A percentile compares a stretch with the other conserved stretches of the same genome.
phyloP scores from a whole-genome alignment of 176 grass and related monocot species.

The Aegilops longissima region DNA sequence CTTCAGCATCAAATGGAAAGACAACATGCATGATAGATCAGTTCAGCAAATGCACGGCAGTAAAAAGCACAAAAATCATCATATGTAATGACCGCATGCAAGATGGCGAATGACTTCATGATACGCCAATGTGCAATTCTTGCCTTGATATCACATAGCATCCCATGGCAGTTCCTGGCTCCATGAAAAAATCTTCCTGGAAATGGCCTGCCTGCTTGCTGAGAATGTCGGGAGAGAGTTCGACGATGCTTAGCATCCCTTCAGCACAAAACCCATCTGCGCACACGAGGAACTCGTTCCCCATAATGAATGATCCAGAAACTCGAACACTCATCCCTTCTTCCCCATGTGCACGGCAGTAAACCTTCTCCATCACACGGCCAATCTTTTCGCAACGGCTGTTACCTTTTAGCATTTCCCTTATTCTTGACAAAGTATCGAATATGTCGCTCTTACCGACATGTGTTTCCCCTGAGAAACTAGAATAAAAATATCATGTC shows the following conservation, averaged over 20 bases:
- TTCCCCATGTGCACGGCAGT: slow-evolving; percentile 43
- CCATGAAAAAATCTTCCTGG: slow-evolving; percentile 62
- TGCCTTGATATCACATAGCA: slow-evolving; percentile 56
- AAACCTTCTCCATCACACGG: slow-evolving; percentile 66
- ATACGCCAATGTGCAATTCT: slow-evolving; percentile 47
- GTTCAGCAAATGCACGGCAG: not conserved
- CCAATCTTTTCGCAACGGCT: slow-evolving; percentile 49
- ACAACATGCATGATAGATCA: not conserved
- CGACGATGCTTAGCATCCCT: slow-evolving; percentile 53
- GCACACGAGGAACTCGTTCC: slow-evolving; percentile 55
- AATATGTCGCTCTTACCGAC: slow-evolving; percentile 48
- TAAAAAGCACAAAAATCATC: not conserved
- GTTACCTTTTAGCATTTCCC: slow-evolving; percentile 52
- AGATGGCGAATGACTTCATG: not conserved
- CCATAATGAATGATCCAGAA: slow-evolving; percentile 68
- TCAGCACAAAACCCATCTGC: slow-evolving; percentile 62
- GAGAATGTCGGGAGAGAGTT: slow-evolving; percentile 40
- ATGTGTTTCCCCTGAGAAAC: slow-evolving; percentile 55
- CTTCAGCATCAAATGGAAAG: not conserved
- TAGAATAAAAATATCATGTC: slow-evolving; percentile 22
- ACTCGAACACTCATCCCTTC: slow-evolving; percentile 55
- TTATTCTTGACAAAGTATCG: slow-evolving; percentile 50
- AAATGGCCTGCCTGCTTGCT: slow-evolving; percentile 53
- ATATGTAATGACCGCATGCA: not conserved
- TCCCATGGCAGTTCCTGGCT: slow-evolving; percentile 53